Percentiles rank a stretch among this genome's conserved stretches.
phyloP scores from a whole-genome alignment of 352 stramenopile species.

The Phytophthora pisi region DNA sequence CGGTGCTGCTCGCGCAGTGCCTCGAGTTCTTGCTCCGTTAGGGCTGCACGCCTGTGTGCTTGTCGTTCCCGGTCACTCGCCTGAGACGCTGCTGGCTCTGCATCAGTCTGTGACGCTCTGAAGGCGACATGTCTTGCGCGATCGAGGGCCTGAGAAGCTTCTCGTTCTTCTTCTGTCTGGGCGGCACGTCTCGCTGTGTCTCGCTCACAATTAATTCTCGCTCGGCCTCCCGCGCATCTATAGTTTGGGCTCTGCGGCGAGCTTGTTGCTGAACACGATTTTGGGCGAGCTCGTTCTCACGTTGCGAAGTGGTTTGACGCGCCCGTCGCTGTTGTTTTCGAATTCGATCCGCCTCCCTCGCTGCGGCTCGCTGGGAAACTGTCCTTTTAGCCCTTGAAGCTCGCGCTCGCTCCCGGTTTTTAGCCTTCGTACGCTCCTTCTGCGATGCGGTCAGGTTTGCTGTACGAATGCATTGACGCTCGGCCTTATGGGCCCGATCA shows the following conservation, averaged over 20 bases:
- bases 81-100: neutral
- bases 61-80: neutral
- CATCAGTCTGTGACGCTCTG: neutral
- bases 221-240: no score
- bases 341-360: neutral
- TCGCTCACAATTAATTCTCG: no score
- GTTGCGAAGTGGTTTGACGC: no score
- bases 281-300: no score
- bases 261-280: no score
- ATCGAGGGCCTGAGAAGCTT: no score
- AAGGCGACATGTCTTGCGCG: no score
- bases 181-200: no score
- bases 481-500: neutral
- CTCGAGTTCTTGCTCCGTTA: neutral
- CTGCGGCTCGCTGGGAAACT: neutral
- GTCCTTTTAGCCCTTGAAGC: neutral
- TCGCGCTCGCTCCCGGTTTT: neutral
- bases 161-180: no score
- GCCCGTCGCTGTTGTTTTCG: neutral
- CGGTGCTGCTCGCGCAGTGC: neutral
- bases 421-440: neutral
- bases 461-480: neutral
- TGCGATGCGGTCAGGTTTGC: neutral
- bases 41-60: neutral
- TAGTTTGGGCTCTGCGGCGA: no score